phyloP scores from a whole-genome alignment of 2,329 filamentous ascomycete species.

The Cercospora sesami region DNA sequence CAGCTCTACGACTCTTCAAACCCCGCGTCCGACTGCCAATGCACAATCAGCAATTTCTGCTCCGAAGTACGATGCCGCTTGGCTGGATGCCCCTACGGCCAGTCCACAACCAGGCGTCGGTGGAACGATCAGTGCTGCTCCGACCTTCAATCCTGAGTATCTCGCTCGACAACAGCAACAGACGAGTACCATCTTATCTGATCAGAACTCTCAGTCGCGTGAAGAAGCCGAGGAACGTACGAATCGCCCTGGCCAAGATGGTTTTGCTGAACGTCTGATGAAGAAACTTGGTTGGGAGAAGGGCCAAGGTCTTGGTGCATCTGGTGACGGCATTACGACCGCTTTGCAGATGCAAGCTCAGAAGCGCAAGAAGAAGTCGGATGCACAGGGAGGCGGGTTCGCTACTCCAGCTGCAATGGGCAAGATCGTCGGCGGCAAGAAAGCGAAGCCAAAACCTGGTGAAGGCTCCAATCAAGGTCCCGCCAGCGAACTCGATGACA shows the following conservation, averaged over 20 bases:
- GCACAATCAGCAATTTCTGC: background rate
- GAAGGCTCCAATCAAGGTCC: constrained; percentile 21
- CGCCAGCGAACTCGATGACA: constrained; percentile 45
- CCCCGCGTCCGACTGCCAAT: background rate
- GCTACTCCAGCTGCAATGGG: constrained; percentile 66
- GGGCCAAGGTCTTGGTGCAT: constrained; percentile 81
- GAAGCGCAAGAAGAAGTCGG: constrained; percentile 76
- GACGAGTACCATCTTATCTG: background rate
- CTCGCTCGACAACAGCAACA: constrained; percentile 17
- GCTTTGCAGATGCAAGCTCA: constrained; percentile 82
- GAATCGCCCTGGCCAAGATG: constrained; percentile 73
- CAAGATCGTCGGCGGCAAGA: constrained; percentile 77
- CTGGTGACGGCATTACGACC: constrained; percentile 78
- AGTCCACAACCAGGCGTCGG: background rate
- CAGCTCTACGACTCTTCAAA: background rate
- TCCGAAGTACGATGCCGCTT: constrained; percentile 8
- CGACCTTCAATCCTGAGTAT: constrained; percentile 25
- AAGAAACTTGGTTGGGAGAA: constrained; percentile 91
- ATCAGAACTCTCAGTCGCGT: constrained; percentile 23
- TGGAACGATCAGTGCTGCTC: constrained; percentile 19
- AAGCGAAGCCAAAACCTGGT: constrained; percentile 44
- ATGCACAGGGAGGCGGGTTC: constrained; percentile 77
- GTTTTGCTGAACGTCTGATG: constrained; percentile 86
- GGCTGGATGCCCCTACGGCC: background rate
- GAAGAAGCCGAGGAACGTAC: constrained; percentile 52